Evolutionary conservation across 345 rosid genomes (phyloP), one percentile per base, ranked within the genome.

Genomic region (Salix koriyanagi): DNA sequence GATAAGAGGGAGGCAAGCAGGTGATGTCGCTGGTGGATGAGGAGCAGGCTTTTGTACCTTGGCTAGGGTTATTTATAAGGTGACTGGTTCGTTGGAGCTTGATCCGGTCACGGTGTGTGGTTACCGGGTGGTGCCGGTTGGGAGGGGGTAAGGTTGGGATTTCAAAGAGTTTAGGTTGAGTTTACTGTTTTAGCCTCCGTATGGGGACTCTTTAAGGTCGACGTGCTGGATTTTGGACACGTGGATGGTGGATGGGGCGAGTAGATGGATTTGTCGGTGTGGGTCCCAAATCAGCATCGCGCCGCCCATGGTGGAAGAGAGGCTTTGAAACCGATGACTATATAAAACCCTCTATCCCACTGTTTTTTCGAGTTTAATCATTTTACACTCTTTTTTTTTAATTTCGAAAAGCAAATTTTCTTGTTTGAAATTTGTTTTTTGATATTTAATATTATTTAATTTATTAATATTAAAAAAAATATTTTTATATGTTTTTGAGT

Each of bases 51-150:
- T 78, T 54, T 66, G 77, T 72, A 72, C 68, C 73, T 48, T 32
- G 15, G 8, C 9, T 1, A 6, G 23, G 16, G 10, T 0, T 46
- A 58, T 69, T 5, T 74, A 79, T 79, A 74, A 11, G 69, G 25
- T 39, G 37, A 77, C 81, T 72, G 81, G 72, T 1, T 72, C 8
- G 23, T 11, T 37, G 2, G 42, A 19, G 12, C 14, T 4, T 5
- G 7, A 21, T 37, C 73, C 25, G 69, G 60, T 67, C 32, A 44
- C n/a, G 60, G 32, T 4, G 2, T 16, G 6, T 28, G 25, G 6
- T 36, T 15, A 73, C 81, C 71, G 28, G 14, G 11, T 78, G 41
- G 56, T 56, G 76, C 77, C 73, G 73, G 81, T 78, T 41, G 2
- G 3, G 3, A 65, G 46, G 76, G 76, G 67, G 66, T 36, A 32